Evolutionary conservation across 495 filamentous ascomycete genomes (phyloP), one percentile per base, ranked within the genome.

Genomic region (Podospora didyma): DNA sequence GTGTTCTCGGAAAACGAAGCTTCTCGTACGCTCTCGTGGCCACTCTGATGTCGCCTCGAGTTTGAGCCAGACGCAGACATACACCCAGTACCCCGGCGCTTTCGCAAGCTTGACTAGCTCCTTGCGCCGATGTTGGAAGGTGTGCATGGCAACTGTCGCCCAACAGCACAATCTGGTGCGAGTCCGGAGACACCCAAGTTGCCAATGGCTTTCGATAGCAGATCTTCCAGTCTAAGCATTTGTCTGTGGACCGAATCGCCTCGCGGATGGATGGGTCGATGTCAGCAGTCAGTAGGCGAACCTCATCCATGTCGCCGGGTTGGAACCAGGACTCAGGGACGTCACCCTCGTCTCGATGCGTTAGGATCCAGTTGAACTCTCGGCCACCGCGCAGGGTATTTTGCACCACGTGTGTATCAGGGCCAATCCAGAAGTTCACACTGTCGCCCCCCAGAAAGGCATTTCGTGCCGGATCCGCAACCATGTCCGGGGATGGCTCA

Each of bases 11-110:
- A 57, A 82, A 82, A 7, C 79, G 67, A 22, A 82, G 60, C 62
- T 79, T 80, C 62, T 82, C 79, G 64, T 82, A 82, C 4, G 69
- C 67, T 49, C 79, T 60, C 9, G 79, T 80, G 66, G 78, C 79
- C 21, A 80, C 58, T 1, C 71, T 64, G 12, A 82, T 60, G 39
- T 78, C 73, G 0, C 70, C 71, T 45, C 68, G 74, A 26, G 68
- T 73, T 5, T 12, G 20, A 6, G 76, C 74, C 20, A 79, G 47
- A 39, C 73, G 69, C 46, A 80, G 60, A 57, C 73, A 76, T 3
- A 78, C 66, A 0, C 74, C 77, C 44, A 81, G 53, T 19, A 77
- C 75, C 0, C 70, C 77, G 0, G 69, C 75, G 58, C 75, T 78
- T 61, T 81, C 78, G 0, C 71, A 76, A 4, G 77, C 77, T 54